Base-by-base conservation (phyloP, 257 asterid species). In the Capsicum pubescens region DNA sequence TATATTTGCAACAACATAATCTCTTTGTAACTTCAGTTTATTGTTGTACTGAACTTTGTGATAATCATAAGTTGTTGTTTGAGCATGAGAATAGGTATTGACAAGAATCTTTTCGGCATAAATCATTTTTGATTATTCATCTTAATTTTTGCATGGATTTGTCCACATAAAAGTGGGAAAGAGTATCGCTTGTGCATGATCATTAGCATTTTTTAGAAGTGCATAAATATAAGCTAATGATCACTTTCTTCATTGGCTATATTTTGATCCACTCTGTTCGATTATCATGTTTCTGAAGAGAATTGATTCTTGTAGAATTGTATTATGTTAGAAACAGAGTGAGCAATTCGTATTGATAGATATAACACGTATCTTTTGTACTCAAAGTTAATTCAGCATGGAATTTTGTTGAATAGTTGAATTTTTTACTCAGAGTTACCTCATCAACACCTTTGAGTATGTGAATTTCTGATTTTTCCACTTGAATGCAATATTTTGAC, bases 231-330 rank as follows among this genome's bases (percentile, higher is more conserved):
- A 54, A 7, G 19, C 2, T 55, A 54, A 54, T 32, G 63, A 11
- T 32, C 16, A 9, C 64, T 54, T 54, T 26, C 48, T 54, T 54
- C 81, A 77, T 16, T 77, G 48, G 50, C 21, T 54, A 52, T 76
- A 76, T 61, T 77, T 77, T 55, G 81, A 77, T 77, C 81, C 63
- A 77, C 64, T 54, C 48, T 77, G 48, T 54, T 77, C 50, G 14
- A 8, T 52, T 26, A 13, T 2, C 32, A 77, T 77, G 81, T 54
- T 76, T 77, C 64, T 77, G 64, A 54, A 26, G 0, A 26, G 26
- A 26, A 26, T 26, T 26, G 26, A 26, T 26, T 26, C 26, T 26
- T 26, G 26, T 26, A 26, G 26, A 26, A 26, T 26, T 26, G 26
- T 26, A 26, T 26, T 26, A 26, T 26, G 26, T 26, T 26, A 26